These are phyloP conservation scores for Barbarea vulgaris DNA, from an alignment of 345 rosid species.

Conservation along the genomic window DNA sequence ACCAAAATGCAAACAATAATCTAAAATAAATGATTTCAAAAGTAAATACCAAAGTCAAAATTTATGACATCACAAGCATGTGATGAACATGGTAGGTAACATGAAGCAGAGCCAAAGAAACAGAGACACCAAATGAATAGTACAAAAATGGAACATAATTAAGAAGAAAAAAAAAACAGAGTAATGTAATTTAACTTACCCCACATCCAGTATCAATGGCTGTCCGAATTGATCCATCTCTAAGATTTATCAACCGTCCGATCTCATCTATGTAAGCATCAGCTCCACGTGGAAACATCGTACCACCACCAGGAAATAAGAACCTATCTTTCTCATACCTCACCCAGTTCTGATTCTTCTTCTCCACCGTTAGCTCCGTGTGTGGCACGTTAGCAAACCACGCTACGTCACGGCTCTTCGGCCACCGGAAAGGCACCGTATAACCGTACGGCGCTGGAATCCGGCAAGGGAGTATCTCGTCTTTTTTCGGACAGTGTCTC, in stretches of 20 bases:
- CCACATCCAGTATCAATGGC: slow-evolving; percentile 99
- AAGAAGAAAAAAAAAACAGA: slow-evolving; percentile 13
- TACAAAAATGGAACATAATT: slow-evolving; percentile 3
- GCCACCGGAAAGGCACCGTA: slow-evolving; percentile 74
- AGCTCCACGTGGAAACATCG: slow-evolving; percentile 89
- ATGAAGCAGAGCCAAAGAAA: slow-evolving; percentile 19
- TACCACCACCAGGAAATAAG: slow-evolving; percentile 90
- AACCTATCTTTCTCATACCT: slow-evolving; percentile 59
- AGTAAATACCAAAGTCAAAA: neutral
- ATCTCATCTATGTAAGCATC: slow-evolving; percentile 73
- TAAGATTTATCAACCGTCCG: slow-evolving; percentile 68
- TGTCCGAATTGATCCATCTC: slow-evolving; percentile 76
- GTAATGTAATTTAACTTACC: slow-evolving; percentile 49
- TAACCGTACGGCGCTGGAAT: slow-evolving; percentile 83
- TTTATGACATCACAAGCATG: slow-evolving; percentile 29
- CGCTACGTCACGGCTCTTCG: slow-evolving; percentile 66
- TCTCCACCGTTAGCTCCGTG: slow-evolving; percentile 78
- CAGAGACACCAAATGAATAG: slow-evolving; percentile 18
- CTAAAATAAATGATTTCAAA: neutral
- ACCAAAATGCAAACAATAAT: neutral
- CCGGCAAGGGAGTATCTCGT: slow-evolving; percentile 47
- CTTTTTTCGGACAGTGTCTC: slow-evolving; percentile 51
- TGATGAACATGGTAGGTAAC: slow-evolving; percentile 28
- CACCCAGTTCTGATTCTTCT: slow-evolving; percentile 86
- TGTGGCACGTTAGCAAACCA: slow-evolving; percentile 95